A percentile compares a stretch with the other conserved stretches of the same genome.
Evolutionary conservation across 2,329 filamentous ascomycete species (phyloP).

Genomic region (Ophiocordyceps sinensis): DNA sequence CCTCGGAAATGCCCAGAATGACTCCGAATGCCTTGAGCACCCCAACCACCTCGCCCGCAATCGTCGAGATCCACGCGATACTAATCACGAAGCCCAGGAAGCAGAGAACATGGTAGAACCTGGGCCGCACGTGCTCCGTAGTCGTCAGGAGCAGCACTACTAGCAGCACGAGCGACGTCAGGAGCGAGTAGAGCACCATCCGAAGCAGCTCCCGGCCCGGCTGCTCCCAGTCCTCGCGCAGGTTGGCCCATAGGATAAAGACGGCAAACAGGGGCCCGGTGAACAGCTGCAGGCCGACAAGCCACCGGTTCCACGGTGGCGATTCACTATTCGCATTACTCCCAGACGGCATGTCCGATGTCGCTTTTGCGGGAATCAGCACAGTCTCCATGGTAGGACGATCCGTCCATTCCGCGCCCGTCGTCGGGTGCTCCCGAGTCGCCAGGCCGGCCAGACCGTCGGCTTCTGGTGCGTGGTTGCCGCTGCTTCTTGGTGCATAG

Average conservation of each 20-base stretch:
- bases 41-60: conserved; percentile 90
- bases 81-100: conserved; percentile 83
- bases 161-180: conserved; percentile 54
- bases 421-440: conserved; percentile 9
- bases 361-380: conserved; percentile 11
- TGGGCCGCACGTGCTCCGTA: conserved; percentile 49
- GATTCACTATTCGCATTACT: conserved; percentile 22
- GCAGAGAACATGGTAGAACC: conserved; percentile 65
- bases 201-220: conserved; percentile 36
- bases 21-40: conserved; percentile 88
- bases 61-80: conserved; percentile 92
- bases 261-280: conserved; percentile 75
- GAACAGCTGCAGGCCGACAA: conserved; percentile 73
- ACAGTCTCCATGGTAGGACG: background rate
- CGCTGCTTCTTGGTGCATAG: conserved; percentile 21
- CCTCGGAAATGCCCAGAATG: conserved; percentile 84
- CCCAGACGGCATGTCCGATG: conserved; percentile 17
- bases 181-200: conserved; percentile 48
- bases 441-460: conserved; percentile 6
- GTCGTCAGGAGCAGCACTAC: conserved; percentile 55
- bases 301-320: conserved; percentile 78
- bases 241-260: conserved; percentile 60
- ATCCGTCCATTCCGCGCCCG: conserved; percentile 4
- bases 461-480: conserved; percentile 7
- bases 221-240: conserved; percentile 40